Percentiles rank a stretch among this genome's conserved stretches.
Conservation (phyloP, 768 basidiomycete species). For the Podaxis sp. region DNA sequence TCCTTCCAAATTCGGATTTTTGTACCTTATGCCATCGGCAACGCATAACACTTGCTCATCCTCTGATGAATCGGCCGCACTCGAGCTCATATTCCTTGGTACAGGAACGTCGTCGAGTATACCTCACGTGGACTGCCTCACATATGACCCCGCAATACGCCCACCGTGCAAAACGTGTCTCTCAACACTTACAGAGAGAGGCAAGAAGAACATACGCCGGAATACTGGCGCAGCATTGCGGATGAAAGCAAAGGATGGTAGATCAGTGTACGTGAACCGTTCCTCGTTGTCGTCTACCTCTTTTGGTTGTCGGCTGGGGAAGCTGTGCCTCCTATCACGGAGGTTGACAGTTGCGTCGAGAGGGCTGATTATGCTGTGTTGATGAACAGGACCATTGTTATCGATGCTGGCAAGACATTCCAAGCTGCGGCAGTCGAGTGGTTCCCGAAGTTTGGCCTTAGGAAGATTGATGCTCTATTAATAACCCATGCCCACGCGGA, state of each 20-base stretch:
- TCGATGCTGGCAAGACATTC: slow-evolving; percentile 87
- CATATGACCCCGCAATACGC: slow-evolving; percentile 47
- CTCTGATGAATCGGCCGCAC: slow-evolving; percentile 2
- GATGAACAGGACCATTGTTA: slow-evolving; percentile 59
- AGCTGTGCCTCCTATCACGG: background rate
- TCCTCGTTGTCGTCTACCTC: background rate
- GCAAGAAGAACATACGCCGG: slow-evolving; percentile 79
- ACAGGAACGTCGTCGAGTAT: slow-evolving; percentile 77
- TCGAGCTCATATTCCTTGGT: slow-evolving; percentile 77
- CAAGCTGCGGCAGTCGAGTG: slow-evolving; percentile 44
- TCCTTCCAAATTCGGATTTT: background rate
- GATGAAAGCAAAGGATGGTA: slow-evolving; percentile 35
- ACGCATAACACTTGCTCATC: background rate
- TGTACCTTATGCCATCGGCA: background rate
- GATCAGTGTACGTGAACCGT: slow-evolving; percentile 43
- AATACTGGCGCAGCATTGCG: slow-evolving; percentile 76
- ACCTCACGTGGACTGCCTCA: slow-evolving; percentile 71
- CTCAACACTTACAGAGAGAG: slow-evolving; percentile 61
- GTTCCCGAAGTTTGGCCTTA: slow-evolving; percentile 67
- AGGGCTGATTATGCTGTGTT: slow-evolving; percentile 7
- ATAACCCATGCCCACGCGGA: slow-evolving; percentile 90
- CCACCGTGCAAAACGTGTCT: slow-evolving; percentile 59
- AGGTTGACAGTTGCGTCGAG: background rate
- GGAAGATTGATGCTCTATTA: slow-evolving; percentile 53
- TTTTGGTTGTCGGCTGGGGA: background rate